Evolutionary conservation across 2,329 filamentous ascomycete species (phyloP).

Genomic region (Ophiocordyceps camponoti-floridani): DNA sequence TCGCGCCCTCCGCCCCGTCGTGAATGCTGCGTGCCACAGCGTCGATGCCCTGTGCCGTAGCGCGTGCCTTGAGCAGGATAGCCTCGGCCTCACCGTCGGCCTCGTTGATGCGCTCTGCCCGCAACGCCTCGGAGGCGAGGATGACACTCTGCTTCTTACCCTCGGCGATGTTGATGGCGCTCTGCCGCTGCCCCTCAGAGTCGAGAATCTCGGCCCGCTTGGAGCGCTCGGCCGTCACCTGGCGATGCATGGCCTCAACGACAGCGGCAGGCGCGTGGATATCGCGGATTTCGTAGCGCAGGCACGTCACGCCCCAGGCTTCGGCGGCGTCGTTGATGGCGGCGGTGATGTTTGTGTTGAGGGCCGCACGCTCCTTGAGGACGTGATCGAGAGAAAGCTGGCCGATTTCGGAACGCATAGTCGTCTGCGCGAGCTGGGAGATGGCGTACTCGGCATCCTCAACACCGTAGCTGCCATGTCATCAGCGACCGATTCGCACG

Average conservation of each 20-base stretch:
- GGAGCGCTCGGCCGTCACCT: conserved; percentile 90
- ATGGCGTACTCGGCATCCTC: conserved; percentile 99
- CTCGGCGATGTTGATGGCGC: conserved; percentile 96
- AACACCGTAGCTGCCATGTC: conserved; percentile 64
- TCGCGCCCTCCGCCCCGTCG: conserved; percentile 55
- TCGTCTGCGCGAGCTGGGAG: conserved; percentile 91
- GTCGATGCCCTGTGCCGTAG: conserved; percentile 78
- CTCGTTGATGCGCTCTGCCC: conserved; percentile 81
- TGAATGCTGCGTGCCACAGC: conserved; percentile 63
- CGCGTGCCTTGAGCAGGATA: conserved; percentile 68
- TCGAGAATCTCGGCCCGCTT: conserved; percentile 97
- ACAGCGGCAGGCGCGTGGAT: conserved; percentile 91
- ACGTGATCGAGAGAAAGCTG: conserved; percentile 94
- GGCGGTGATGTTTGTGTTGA: conserved; percentile 97
- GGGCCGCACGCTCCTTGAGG: conserved; percentile 83
- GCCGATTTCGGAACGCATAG: conserved; percentile 96
- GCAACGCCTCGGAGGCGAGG: conserved; percentile 79
- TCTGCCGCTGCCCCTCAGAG: conserved; percentile 90
- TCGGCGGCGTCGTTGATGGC: conserved; percentile 96
- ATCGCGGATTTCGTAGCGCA: conserved; percentile 95
- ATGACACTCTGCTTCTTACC: conserved; percentile 95
- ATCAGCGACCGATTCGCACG: not conserved
- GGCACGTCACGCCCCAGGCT: conserved; percentile 89
- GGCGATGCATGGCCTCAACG: conserved; percentile 93
- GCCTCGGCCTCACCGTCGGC: conserved; percentile 89